A percentile compares a stretch with the other conserved stretches of the same genome.
Conservation (phyloP, 768 basidiomycete species). For the Myochromella boudieri region DNA sequence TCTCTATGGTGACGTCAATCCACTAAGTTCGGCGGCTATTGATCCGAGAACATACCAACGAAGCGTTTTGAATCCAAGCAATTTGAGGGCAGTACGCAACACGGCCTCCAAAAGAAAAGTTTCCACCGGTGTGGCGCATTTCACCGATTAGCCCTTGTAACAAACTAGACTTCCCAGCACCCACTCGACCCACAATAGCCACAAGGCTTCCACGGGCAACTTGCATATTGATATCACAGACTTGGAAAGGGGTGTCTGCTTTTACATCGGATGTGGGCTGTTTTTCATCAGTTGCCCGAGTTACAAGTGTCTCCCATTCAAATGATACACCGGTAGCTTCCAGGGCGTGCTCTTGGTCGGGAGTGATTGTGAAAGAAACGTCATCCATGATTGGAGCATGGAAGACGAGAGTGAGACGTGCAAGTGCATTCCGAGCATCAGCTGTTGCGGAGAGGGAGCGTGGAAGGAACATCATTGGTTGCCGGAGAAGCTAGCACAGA, state of each 20-base stretch:
- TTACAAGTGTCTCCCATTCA: slow-evolving; percentile 51
- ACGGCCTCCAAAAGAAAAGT: slow-evolving; percentile 58
- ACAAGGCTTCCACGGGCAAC: slow-evolving; percentile 59
- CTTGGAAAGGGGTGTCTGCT: slow-evolving; percentile 40
- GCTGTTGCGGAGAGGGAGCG: slow-evolving; percentile 60
- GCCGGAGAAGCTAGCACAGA: slow-evolving; percentile 53
- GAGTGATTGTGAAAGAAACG: slow-evolving; percentile 43
- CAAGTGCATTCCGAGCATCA: slow-evolving; percentile 64
- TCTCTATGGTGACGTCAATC: slow-evolving; percentile 31
- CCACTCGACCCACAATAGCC: slow-evolving; percentile 69
- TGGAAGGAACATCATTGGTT: slow-evolving; percentile 69
- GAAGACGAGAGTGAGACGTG: slow-evolving; percentile 50
- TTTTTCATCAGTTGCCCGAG: slow-evolving; percentile 5
- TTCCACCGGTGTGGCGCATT: slow-evolving; percentile 56
- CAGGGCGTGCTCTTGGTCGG: slow-evolving; percentile 46
- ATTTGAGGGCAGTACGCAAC: slow-evolving; percentile 73
- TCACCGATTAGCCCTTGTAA: slow-evolving; percentile 69
- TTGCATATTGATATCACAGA: slow-evolving; percentile 48
- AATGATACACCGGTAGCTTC: slow-evolving; percentile 56
- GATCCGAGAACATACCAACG: slow-evolving; percentile 39
- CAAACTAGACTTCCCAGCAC: slow-evolving; percentile 65
- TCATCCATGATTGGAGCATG: slow-evolving; percentile 51
- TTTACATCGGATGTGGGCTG: slow-evolving; percentile 11
- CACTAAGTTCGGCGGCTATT: neutral
- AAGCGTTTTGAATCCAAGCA: slow-evolving; percentile 76